Percentiles rank a stretch among this genome's conserved stretches.
Conservation (phyloP, 2,329 filamentous ascomycete genomes). For the Venturia aucupariae region DNA sequence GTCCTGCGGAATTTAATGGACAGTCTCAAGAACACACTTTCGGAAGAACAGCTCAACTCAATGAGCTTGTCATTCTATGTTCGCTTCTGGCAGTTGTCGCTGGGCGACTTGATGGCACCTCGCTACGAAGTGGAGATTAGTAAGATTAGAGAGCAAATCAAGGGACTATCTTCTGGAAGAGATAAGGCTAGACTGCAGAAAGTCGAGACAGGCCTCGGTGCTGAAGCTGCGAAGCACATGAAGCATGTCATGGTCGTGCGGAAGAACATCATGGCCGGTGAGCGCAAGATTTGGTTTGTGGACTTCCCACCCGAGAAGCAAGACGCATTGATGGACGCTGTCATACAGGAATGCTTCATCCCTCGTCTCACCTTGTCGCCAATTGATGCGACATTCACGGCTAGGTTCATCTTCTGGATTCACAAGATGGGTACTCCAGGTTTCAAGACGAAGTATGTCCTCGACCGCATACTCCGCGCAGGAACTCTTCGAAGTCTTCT, state of each 20-base stretch:
- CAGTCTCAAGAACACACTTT: constrained; percentile 52
- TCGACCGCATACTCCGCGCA: constrained; percentile 75
- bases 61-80: constrained; percentile 76
- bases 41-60: constrained; percentile 55
- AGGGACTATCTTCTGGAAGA: constrained; percentile 58
- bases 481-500: constrained; percentile 74
- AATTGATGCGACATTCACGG: constrained; percentile 80
- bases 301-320: constrained; percentile 50
- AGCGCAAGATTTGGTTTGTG: constrained; percentile 72
- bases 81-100: constrained; percentile 83
- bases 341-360: constrained; percentile 88
- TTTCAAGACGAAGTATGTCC: constrained; percentile 76
- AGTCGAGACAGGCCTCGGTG: constrained; percentile 58
- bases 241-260: constrained; percentile 3
- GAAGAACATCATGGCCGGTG: constrained; percentile 52
- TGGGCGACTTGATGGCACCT: constrained; percentile 72
- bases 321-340: constrained; percentile 59
- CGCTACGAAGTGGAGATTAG: constrained; percentile 70
- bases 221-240: constrained; percentile 40
- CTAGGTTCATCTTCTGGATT: constrained; percentile 76
- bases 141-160: constrained; percentile 14
- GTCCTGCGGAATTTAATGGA: constrained; percentile 67
- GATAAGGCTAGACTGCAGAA: constrained; percentile 62
- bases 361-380: constrained; percentile 77
- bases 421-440: constrained; percentile 76